phyloP scores from a whole-genome alignment of 345 rosid species.

The Eucalyptus albens region DNA sequence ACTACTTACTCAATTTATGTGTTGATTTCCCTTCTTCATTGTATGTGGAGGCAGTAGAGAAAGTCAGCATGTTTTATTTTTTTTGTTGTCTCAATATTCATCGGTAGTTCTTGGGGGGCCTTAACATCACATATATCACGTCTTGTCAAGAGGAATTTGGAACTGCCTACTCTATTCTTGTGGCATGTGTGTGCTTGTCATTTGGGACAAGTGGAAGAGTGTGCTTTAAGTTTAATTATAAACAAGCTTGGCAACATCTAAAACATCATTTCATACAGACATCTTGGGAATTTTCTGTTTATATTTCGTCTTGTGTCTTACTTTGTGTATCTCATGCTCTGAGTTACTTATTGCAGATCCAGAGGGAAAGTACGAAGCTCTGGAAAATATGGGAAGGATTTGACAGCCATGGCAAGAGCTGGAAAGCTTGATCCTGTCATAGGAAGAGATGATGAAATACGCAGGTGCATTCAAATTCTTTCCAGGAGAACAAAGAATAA shows the following conservation, averaged over 20 bases:
- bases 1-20: not conserved
- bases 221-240: not conserved
- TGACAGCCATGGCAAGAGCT: slow-evolving; percentile 92
- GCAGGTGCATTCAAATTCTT: slow-evolving; percentile 95
- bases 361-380: slow-evolving; percentile 94
- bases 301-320: not conserved
- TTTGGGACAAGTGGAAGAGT: not conserved
- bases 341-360: slow-evolving; percentile 45
- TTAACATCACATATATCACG: not conserved
- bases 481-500: slow-evolving; percentile 99
- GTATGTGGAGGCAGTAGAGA: not conserved
- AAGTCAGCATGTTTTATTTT: not conserved
- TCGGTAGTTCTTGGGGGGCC: not conserved
- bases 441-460: slow-evolving; percentile 98
- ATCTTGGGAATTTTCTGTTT: not conserved
- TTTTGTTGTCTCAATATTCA: not conserved
- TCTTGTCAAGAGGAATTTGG: not conserved
- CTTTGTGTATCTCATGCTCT: not conserved
- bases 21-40: not conserved
- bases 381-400: slow-evolving; percentile 93
- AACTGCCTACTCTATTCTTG: not conserved
- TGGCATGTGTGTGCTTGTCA: not conserved
- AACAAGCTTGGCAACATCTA: not conserved
- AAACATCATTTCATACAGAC: not conserved
- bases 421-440: slow-evolving; percentile 99